Evolutionary conservation across 306 rosid species (phyloP).

Genomic region (Cicer judaicum): DNA sequence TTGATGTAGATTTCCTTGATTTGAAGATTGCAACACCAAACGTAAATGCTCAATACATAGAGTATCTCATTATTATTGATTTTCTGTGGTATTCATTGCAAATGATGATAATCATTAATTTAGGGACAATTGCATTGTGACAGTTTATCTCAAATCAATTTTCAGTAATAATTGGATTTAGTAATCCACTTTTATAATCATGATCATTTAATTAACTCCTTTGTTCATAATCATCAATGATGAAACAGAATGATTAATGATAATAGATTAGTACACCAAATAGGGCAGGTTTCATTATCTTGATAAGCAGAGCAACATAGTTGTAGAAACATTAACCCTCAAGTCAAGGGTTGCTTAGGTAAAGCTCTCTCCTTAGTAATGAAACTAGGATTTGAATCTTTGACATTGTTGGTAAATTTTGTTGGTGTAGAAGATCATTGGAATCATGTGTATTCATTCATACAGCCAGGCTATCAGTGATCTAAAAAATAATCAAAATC

Average conservation of each 20-base stretch:
- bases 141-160: constrained; percentile 27
- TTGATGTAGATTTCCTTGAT: constrained; percentile 94
- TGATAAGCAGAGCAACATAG: not conserved
- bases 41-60: constrained; percentile 50
- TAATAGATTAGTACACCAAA: constrained; percentile 9
- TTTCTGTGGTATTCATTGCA: constrained; percentile 19
- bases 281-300: not conserved
- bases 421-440: not conserved
- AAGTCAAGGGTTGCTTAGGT: not conserved
- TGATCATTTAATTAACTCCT: constrained; percentile 5
- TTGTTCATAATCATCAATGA: constrained; percentile 34
- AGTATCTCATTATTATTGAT: not conserved
- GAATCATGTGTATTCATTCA: too few relatives aligned
- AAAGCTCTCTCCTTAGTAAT: not conserved
- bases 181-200: constrained; percentile 27
- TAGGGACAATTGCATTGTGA: not conserved
- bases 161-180: constrained; percentile 23
- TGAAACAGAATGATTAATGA: constrained; percentile 13
- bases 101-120: constrained; percentile 28
- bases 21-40: constrained; percentile 72
- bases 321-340: not conserved
- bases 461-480: not conserved
- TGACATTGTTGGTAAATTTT: not conserved
- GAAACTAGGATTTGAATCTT: not conserved
- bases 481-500: too few relatives aligned